Base-by-base conservation (phyloP, 2,329 filamentous ascomycete species). In the Aspergillus vadensis region DNA sequence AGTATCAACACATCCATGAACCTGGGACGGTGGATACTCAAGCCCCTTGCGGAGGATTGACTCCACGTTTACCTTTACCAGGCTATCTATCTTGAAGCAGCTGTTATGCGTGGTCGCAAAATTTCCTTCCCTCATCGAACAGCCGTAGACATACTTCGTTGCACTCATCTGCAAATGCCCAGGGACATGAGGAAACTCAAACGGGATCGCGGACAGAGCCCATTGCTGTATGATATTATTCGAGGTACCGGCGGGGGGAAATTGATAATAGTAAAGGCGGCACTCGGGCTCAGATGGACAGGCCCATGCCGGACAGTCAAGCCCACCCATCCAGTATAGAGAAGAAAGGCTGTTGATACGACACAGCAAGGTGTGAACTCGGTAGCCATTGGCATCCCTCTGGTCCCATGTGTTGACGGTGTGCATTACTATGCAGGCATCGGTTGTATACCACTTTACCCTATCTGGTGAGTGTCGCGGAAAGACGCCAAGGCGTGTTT, bases 381-480 rank as follows among this genome's bases (percentile, higher is more conserved):
- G 76, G 14, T 67, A 68, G 17, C 63, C 61, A n/a, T 71, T 65
- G 2, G 68, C 25, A 14, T 74, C 61, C 2, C 72, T 64, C 4
- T 82, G 80, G 55, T 90, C 86, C 89, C 88, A 91, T 1, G 85
- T 85, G 65, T 90, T 91, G 1, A 87, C 88, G 0, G 88, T 89
- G 67, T 91, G 89, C 62, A 91, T 90, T 44, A 91, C 88, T 66
- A 87, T 86, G 67, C 87, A 91, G 5, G 86, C 81, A 12, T 83
- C 82, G 0, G 88, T 90, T 72, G 88, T 83, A 62, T 88, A 91
- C 88, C 88, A 91, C 9, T 81, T 80, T 3, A 89, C 80, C 1
- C 77, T 75, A 1, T 83, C 70, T 1, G 88, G 87, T 12, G 80
- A 69, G 57, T 84, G 82, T 3, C 88, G 81, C 10, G 88, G 87